phyloP scores from a whole-genome alignment of 441 rosid species.

The Populus hybrid region DNA sequence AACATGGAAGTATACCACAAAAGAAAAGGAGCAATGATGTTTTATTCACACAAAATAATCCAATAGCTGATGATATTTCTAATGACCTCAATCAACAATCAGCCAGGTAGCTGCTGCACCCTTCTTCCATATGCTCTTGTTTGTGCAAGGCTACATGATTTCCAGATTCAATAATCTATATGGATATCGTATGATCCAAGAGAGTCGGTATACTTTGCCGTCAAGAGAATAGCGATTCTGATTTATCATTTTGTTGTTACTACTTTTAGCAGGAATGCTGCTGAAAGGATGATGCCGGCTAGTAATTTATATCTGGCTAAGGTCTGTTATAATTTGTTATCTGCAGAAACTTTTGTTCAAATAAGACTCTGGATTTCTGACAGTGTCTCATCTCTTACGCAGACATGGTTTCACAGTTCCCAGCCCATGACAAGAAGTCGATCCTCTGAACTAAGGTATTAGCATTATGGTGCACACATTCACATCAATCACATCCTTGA shows the following conservation, averaged over 20 bases:
- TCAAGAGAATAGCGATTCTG: background rate
- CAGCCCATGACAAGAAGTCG: constrained; percentile 80
- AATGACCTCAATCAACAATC: constrained; percentile 36
- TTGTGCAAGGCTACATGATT: background rate
- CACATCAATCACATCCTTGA: background rate
- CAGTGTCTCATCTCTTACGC: constrained; percentile 18
- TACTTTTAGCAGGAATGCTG: constrained; percentile 33
- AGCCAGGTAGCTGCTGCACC: constrained; percentile 33
- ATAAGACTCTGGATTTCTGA: constrained; percentile 18
- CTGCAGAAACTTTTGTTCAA: constrained; percentile 7
- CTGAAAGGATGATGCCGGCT: constrained; percentile 46
- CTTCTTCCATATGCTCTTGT: background rate
- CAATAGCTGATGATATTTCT: constrained; percentile 29
- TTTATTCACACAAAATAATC: constrained; percentile 28
- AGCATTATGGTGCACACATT: background rate
- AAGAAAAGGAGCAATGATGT: constrained; percentile 46
- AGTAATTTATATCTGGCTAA: constrained; percentile 55
- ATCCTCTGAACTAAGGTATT: constrained; percentile 66
- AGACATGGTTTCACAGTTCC: constrained; percentile 76
- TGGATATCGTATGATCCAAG: no score
- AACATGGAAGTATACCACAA: constrained; percentile 34
- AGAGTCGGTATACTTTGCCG: background rate
- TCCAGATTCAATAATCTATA: background rate
- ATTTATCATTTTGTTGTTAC: constrained; percentile 4
- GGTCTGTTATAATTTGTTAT: constrained; percentile 32